Base-by-base conservation (phyloP, 2,329 filamentous ascomycete genomes). In the Cordyceps fumosorosea region DNA sequence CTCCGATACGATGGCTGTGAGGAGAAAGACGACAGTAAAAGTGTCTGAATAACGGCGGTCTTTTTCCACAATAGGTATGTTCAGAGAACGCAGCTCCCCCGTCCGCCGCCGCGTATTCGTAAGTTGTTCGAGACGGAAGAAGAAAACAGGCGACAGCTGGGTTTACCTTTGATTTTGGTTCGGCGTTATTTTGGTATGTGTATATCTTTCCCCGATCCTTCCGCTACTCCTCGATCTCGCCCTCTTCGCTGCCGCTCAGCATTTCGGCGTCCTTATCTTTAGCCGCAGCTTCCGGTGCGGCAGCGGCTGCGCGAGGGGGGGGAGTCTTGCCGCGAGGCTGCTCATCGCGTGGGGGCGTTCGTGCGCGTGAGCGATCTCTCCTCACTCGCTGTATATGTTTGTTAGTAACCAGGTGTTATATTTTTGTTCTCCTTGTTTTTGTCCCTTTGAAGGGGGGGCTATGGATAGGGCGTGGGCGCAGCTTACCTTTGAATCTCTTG, bases 231-330 rank as follows among this genome's bases (percentile, higher is more conserved):
- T 96, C 95, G 69, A 99, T 98, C 78, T 99, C 95, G 58, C 95
- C 95, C 76, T 99, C 95, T 77, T 99, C 95, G 71, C 93, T 97
- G 59, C 95, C 95, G 63, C 81, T 84, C 54, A 81, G 79, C 57
- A 85, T 80, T 66, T 89, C 86, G 69, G 59, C 32, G 16, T 78
- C 78, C 44, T 69, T 69, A 45, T 71, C 70, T 59, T 72, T 64
- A 44, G 66, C 65, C 48, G 70, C 63, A 29, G 73, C 67, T 26
- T 63, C 60, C n/a, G 63, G 53, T 24, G 64, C 47, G 14, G 63
- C 57, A 26, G 66, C 64, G 66, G 56, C 22, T 18, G 52, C 5
- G n/a, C 32, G 44, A 14, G 65, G 66, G 29, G 79, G 78, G 48
- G 84, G 82, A 56, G 83, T 83, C 74, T 80, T 87, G 73, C 81